Evolutionary conservation across 1,284 basidiomycete genomes (phyloP).

Genomic region (Cutaneotrichosporon cutaneum): DNA sequence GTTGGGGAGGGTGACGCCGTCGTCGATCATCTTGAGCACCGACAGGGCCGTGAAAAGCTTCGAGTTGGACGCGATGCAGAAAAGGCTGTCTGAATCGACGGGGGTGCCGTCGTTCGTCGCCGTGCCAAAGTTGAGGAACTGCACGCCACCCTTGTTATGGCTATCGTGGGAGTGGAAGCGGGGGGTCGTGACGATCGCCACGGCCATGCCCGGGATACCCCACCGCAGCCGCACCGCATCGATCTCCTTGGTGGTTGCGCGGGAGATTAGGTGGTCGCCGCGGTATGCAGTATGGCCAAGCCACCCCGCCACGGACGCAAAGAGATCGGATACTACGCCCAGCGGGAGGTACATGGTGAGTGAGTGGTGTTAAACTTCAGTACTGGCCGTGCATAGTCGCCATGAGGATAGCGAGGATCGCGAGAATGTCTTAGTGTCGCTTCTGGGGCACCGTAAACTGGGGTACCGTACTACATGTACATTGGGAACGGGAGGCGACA

Average conservation of each 20-base stretch:
- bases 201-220: slow-evolving; percentile 11
- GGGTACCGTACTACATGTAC: too few species aligned
- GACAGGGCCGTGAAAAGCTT: slow-evolving; percentile 56
- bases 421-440: too few species aligned
- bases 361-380: background rate
- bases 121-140: slow-evolving; percentile 1
- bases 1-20: slow-evolving; percentile 51
- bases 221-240: slow-evolving; percentile 5
- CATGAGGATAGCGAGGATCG: too few species aligned
- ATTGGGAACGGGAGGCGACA: too few species aligned
- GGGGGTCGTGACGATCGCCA: slow-evolving; percentile 6
- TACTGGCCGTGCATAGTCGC: too few species aligned
- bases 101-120: background rate
- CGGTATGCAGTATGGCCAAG: background rate
- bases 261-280: background rate
- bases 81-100: slow-evolving; percentile 46
- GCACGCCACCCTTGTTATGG: too few species aligned
- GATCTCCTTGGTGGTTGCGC: background rate
- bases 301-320: background rate
- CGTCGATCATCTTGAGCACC: slow-evolving; percentile 53
- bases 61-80: slow-evolving; percentile 56
- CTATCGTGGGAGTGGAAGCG: background rate
- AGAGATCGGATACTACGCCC: background rate
- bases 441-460: too few species aligned
- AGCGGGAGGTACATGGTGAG: slow-evolving; percentile 9